A percentile compares a stretch with the other conserved stretches of the same genome.
These are phyloP conservation scores for Litsea cubeba DNA, from an alignment of 164 flowering plant species.

Conservation along the genomic window DNA sequence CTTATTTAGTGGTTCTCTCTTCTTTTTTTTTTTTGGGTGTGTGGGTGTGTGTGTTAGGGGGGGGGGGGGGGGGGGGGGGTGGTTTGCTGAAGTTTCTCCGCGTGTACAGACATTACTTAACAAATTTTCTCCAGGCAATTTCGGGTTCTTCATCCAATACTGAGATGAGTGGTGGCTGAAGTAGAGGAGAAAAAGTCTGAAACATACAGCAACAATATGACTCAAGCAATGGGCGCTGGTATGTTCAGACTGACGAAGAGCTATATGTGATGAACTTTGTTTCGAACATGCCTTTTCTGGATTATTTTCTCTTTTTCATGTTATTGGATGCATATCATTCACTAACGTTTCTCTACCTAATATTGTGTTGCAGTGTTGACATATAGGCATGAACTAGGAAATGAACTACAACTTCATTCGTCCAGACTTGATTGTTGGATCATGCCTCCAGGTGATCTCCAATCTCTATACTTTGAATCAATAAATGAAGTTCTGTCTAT, in stretches of 20 bases:
- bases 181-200: constrained; percentile 72
- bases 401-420: constrained; percentile 91
- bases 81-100: too few relatives aligned
- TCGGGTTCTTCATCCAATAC: constrained; percentile 53
- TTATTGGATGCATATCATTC: background rate
- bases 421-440: constrained; percentile 94
- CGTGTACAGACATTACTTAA: background rate
- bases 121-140: constrained; percentile 38
- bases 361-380: constrained; percentile 57
- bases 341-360: constrained; percentile 5
- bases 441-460: constrained; percentile 82
- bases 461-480: background rate
- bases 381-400: constrained; percentile 93
- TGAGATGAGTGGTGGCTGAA: constrained; percentile 40
- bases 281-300: background rate
- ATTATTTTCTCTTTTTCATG: background rate
- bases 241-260: constrained; percentile 15
- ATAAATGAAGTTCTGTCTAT: background rate
- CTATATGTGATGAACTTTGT: background rate
- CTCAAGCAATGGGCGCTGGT: constrained; percentile 98
- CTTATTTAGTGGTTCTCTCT: too few relatives aligned
- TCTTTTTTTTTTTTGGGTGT: too few relatives aligned
- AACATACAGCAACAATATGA: constrained; percentile 73
- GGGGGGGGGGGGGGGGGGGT: too few relatives aligned
- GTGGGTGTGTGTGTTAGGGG: too few relatives aligned